Conservation (phyloP, 371 early-diverging fungal species). For the Gilbertella persicaria region DNA sequence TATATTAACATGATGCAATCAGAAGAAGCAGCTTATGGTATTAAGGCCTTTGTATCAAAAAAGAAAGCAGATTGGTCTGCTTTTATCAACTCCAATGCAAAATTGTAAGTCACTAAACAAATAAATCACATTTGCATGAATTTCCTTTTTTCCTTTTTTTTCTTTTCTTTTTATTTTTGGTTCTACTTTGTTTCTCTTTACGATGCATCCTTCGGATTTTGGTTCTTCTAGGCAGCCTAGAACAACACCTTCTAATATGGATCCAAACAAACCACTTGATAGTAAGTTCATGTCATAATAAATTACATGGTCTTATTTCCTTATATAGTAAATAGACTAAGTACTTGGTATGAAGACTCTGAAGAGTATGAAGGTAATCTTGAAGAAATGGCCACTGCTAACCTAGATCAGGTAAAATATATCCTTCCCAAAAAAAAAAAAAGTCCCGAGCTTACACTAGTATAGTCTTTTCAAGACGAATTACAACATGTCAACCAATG, state of each 20-base stretch:
- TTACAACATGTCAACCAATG: constrained; percentile 92
- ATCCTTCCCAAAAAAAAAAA: not conserved
- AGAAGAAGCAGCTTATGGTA: constrained; percentile 71
- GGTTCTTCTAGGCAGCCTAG: not conserved
- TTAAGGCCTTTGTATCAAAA: constrained; percentile 63
- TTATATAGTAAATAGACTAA: constrained; percentile 65
- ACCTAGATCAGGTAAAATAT: constrained; percentile 67
- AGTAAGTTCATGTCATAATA: not conserved
- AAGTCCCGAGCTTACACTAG: constrained; percentile 4
- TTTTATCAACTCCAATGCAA: constrained; percentile 33
- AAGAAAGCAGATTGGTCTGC: constrained; percentile 63
- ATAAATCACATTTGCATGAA: not conserved
- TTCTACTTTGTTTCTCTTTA: not conserved
- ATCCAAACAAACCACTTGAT: not conserved
- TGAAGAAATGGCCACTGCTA: constrained; percentile 91
- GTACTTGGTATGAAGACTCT: constrained; percentile 89
- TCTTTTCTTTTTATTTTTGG: not conserved
- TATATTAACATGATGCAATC: constrained; percentile 69
- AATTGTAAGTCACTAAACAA: constrained; percentile 24
- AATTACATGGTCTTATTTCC: not conserved
- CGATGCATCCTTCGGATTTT: constrained; percentile 15
- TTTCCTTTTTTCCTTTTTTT: not conserved
- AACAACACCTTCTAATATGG: not conserved
- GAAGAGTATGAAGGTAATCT: constrained; percentile 89
- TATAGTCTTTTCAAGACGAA: constrained; percentile 38